Conservation (phyloP, 2,329 filamentous ascomycete species). For the Lasiodiplodia sp. region DNA sequence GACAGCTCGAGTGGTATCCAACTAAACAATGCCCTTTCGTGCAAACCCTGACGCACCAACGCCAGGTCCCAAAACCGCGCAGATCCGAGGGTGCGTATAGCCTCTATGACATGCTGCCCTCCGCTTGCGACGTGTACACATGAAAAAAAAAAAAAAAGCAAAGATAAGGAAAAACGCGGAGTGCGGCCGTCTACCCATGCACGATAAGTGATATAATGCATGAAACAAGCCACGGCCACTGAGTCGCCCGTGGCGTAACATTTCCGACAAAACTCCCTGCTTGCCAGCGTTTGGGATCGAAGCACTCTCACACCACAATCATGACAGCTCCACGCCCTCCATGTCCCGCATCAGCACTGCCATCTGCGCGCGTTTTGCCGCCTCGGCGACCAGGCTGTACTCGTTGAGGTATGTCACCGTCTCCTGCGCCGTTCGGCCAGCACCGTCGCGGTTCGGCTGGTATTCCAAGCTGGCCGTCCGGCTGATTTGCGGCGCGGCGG, state of each 20-base stretch:
- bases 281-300: not conserved
- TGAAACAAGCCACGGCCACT: slow-evolving; percentile 6
- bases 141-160: not conserved
- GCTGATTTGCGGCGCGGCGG: slow-evolving; percentile 21
- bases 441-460: slow-evolving; percentile 43
- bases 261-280: not conserved
- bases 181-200: slow-evolving; percentile 21
- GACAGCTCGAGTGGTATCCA: slow-evolving; percentile 24
- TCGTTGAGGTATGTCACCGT: slow-evolving; percentile 75
- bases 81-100: slow-evolving; percentile 16
- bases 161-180: not conserved
- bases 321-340: slow-evolving; percentile 69
- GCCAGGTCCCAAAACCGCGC: slow-evolving; percentile 6
- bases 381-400: slow-evolving; percentile 87
- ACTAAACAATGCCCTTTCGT: slow-evolving; percentile 26
- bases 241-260: not conserved
- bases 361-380: slow-evolving; percentile 91
- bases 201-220: slow-evolving; percentile 6
- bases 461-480: slow-evolving; percentile 41
- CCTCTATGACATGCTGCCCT: slow-evolving; percentile 15
- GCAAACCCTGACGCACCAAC: slow-evolving; percentile 17
- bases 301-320: slow-evolving; percentile 28
- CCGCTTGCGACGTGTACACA: not conserved
- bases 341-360: slow-evolving; percentile 87
- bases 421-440: slow-evolving; percentile 49